Percentiles rank a stretch among this genome's conserved stretches.
Conservation (phyloP, 2,329 filamentous ascomycete genomes). For the Daldinia sp. region DNA sequence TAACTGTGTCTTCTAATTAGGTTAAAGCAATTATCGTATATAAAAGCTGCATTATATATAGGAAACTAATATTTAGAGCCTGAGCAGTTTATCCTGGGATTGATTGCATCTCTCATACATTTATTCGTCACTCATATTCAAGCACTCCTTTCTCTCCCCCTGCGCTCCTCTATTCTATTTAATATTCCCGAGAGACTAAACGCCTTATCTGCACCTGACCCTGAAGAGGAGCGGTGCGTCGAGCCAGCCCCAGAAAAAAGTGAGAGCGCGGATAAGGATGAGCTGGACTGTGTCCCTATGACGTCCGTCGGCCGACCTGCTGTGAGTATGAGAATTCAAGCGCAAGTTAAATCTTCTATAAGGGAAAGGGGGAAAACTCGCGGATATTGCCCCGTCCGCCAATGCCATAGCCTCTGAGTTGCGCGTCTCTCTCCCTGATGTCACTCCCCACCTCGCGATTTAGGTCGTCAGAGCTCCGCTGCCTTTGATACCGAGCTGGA, state of each 20-base stretch:
- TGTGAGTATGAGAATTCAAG: slow-evolving; percentile 19
- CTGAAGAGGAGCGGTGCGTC: slow-evolving; percentile 15
- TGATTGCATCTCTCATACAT: neutral
- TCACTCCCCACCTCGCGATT: slow-evolving; percentile 25
- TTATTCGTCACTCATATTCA: neutral
- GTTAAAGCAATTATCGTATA: neutral
- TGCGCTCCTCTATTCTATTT: slow-evolving; percentile 35
- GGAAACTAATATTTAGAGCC: neutral
- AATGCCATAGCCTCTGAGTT: slow-evolving; percentile 56
- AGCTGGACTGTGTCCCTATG: slow-evolving; percentile 41
- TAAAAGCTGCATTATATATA: neutral
- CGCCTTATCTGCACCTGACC: slow-evolving; percentile 21
- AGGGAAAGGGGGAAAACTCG: slow-evolving; percentile 44
- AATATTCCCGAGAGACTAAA: slow-evolving; percentile 34
- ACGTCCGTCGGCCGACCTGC: slow-evolving; percentile 50
- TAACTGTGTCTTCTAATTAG: neutral
- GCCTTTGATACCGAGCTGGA: slow-evolving; percentile 7
- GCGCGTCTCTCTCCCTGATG: slow-evolving; percentile 48
- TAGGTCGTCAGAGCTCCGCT: slow-evolving; percentile 40
- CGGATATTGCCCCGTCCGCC: slow-evolving; percentile 57
- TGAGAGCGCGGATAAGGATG: slow-evolving; percentile 32
- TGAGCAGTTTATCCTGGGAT: neutral
- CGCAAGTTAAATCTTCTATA: neutral
- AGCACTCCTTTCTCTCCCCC: slow-evolving; percentile 20
- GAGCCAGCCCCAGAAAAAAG: slow-evolving; percentile 29